Conservation (phyloP, 768 basidiomycete genomes). For the Leccinellum rugosiceps region DNA sequence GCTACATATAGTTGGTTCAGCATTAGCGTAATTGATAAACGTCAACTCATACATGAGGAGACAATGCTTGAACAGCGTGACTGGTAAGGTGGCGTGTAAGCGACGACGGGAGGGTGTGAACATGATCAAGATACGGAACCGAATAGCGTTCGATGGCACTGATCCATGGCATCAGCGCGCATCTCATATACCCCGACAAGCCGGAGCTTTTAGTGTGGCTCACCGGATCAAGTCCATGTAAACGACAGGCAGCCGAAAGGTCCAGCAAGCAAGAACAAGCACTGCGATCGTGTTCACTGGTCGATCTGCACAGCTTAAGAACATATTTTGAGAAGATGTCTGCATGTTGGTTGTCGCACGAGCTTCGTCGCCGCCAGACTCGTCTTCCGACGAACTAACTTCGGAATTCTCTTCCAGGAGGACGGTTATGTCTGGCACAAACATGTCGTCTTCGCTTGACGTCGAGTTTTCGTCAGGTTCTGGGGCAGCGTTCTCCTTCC, state of each 20-base stretch:
- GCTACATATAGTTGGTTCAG: constrained; percentile 40
- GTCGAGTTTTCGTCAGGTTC: constrained; percentile 9
- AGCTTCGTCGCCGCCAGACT: constrained; percentile 15
- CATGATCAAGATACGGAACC: constrained; percentile 78
- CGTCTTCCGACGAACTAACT: constrained; percentile 30
- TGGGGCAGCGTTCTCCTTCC: constrained; percentile 8
- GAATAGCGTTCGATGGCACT: constrained; percentile 74
- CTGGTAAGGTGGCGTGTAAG: constrained; percentile 73
- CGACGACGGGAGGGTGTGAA: constrained; percentile 54
- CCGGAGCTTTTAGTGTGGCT: constrained; percentile 19
- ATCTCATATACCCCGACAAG: not conserved
- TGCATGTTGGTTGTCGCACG: constrained; percentile 4
- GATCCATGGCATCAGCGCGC: constrained; percentile 5
- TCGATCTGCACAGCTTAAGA: constrained; percentile 33
- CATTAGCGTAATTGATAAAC: not conserved
- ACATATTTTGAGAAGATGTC: constrained; percentile 10
- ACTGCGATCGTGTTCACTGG: constrained; percentile 59
- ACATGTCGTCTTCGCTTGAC: constrained; percentile 23
- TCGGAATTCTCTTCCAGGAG: constrained; percentile 40
- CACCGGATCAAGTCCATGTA: constrained; percentile 75
- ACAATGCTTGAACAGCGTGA: constrained; percentile 61
- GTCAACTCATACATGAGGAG: constrained; percentile 53
- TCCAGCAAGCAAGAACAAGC: constrained; percentile 76
- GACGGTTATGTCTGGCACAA: constrained; percentile 36
- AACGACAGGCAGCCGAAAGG: constrained; percentile 69